Percentiles rank a stretch among this genome's conserved stretches.
Evolutionary conservation across 177 flowering plant genomes (phyloP).

Genomic region (Vitis hybrid): DNA sequence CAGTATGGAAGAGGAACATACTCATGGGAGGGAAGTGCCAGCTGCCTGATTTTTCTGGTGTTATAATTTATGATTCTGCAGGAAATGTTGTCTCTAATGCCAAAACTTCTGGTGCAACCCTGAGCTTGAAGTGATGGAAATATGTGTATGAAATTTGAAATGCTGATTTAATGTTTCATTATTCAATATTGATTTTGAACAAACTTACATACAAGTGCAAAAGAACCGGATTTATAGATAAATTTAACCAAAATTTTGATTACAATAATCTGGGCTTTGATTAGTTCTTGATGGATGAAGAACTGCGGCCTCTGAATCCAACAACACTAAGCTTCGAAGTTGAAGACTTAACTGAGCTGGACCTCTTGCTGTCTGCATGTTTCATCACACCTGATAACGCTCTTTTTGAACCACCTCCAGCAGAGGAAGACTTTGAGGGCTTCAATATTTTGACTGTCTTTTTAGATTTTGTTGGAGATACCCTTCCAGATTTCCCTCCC

Average conservation of each 20-base stretch:
- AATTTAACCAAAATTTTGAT: slow-evolving; percentile 2
- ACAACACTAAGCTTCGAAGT: slow-evolving; percentile 66
- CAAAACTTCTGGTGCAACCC: slow-evolving; percentile 28
- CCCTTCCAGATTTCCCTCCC: slow-evolving; percentile 31
- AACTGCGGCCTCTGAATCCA: slow-evolving; percentile 74
- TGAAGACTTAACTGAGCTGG: slow-evolving; percentile 25
- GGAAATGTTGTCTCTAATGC: slow-evolving; percentile 52
- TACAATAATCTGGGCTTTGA: slow-evolving; percentile 25
- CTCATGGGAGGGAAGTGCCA: slow-evolving; percentile 87
- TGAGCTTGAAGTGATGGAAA: slow-evolving; percentile 37
- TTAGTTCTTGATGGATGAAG: slow-evolving; percentile 34
- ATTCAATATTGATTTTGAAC: background rate
- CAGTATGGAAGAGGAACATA: slow-evolving; percentile 80
- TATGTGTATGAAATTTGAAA: background rate
- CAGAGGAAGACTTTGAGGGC: slow-evolving; percentile 23
- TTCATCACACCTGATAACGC: slow-evolving; percentile 29
- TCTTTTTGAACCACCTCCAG: slow-evolving; percentile 29
- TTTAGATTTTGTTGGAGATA: slow-evolving; percentile 28
- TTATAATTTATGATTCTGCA: slow-evolving; percentile 63
- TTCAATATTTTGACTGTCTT: slow-evolving; percentile 29
- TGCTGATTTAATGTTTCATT: background rate
- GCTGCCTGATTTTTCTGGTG: slow-evolving; percentile 82
- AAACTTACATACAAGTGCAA: background rate
- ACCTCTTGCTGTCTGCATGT: slow-evolving; percentile 20
- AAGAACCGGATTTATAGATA: background rate